Percentiles rank a stretch among this genome's conserved stretches.
Evolutionary conservation across 108 stramenopile genomes (phyloP).

Genomic region (Pseudonitzschia multiseries): DNA sequence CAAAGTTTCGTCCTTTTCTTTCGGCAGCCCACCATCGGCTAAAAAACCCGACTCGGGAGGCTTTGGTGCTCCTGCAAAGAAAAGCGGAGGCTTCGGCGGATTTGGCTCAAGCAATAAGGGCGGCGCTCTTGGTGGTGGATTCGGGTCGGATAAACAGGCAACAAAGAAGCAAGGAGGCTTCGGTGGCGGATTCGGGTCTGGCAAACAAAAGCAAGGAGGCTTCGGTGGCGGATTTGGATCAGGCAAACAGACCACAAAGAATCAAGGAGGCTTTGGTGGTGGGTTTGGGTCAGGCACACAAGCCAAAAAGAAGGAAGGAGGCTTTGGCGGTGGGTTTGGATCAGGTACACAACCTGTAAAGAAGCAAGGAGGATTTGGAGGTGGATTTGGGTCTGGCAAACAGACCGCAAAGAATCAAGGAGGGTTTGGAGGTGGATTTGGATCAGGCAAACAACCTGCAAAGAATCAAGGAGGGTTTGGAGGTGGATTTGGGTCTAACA

Average conservation of each 20-base stretch:
- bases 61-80: slow-evolving; percentile 6
- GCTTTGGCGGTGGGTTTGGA: neutral
- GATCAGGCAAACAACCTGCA: too few species aligned
- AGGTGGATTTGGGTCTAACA: too few species aligned
- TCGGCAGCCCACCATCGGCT: slow-evolving; percentile 3
- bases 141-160: neutral
- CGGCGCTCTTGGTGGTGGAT: slow-evolving; percentile 1
- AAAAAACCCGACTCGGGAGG: neutral
- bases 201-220: slow-evolving; percentile 3
- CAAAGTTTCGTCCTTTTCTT: slow-evolving; percentile 12
- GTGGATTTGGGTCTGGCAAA: neutral
- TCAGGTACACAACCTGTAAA: neutral
- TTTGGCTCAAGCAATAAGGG: too few species aligned
- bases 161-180: slow-evolving; percentile 1
- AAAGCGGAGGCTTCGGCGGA: neutral
- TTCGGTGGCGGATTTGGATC: neutral
- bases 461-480: too few species aligned
- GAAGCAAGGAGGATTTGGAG: neutral
- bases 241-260: neutral
- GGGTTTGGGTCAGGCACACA: neutral
- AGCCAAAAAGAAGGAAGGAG: neutral
- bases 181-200: neutral
- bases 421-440: too few species aligned
- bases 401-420: too few species aligned
- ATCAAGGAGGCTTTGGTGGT: neutral